Evolutionary conservation across 2,329 filamentous ascomycete genomes (phyloP).

Genomic region (Nannizzia gypsea): DNA sequence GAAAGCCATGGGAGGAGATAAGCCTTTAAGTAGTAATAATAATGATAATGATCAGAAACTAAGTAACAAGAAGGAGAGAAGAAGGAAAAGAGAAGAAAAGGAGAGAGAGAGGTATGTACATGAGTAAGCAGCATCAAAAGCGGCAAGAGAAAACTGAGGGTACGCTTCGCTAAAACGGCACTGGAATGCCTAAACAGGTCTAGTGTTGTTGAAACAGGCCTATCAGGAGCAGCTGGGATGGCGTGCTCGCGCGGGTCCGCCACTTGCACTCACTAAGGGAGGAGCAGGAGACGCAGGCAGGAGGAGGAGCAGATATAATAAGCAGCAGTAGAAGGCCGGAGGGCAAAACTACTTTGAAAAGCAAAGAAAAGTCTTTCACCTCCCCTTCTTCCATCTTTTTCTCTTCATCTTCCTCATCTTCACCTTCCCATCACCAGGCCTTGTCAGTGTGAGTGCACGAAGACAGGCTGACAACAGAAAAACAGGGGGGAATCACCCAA

Average conservation of each 20-base stretch:
- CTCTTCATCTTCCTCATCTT: not conserved
- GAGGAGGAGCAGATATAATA: not conserved
- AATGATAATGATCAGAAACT: not conserved
- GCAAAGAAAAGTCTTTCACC: not conserved
- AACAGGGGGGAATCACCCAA: too few relatives aligned
- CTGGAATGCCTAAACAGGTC: not conserved
- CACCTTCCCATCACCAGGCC: not conserved
- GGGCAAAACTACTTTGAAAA: not conserved
- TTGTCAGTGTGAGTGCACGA: not conserved
- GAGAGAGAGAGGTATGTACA: not conserved
- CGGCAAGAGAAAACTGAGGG: not conserved
- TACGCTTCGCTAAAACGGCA: not conserved
- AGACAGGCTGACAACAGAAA: not conserved
- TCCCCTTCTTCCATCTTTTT: not conserved
- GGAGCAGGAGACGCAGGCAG: not conserved
- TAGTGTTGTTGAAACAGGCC: conserved; percentile 1
- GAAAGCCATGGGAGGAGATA: too few relatives aligned
- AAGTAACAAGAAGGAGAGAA: not conserved
- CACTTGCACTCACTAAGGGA: not conserved
- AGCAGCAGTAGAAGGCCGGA: not conserved
- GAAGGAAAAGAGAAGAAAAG: not conserved
- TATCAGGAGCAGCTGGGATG: not conserved
- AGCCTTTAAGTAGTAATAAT: not conserved
- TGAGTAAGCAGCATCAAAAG: not conserved
- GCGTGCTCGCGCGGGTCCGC: not conserved